Evolutionary conservation across 2,329 filamentous ascomycete genomes (phyloP).

Genomic region (Pseudogymnoascus sp.): DNA sequence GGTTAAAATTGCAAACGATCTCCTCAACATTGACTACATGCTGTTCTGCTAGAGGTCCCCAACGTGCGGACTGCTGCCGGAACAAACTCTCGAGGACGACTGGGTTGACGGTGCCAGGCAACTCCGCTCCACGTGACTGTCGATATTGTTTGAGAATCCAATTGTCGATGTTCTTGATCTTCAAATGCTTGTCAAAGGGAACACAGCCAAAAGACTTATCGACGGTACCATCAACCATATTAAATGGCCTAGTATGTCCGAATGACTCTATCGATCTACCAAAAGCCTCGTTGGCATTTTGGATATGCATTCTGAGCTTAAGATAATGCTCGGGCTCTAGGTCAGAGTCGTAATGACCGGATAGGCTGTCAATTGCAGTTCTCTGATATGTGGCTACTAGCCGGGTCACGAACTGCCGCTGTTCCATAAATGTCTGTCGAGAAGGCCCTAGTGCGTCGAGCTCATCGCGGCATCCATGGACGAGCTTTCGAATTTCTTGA

Average conservation of each 20-base stretch:
- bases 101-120: slow-evolving; percentile 3
- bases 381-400: not conserved
- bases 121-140: not conserved
- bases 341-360: not conserved
- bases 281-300: not conserved
- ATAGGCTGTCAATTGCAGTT: not conserved
- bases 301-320: not conserved
- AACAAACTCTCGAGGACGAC: not conserved
- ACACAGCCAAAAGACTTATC: not conserved
- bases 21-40: not conserved
- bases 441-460: not conserved
- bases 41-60: not conserved
- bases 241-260: not conserved
- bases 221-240: not conserved
- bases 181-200: not conserved
- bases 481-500: not conserved
- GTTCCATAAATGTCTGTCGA: not conserved
- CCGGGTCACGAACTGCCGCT: not conserved
- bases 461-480: not conserved
- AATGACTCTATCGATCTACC: not conserved
- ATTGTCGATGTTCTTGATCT: not conserved
- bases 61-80: not conserved
- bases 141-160: slow-evolving; percentile 1
- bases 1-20: slow-evolving; percentile 3
- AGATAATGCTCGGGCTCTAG: not conserved